phyloP scores from a whole-genome alignment of 2,329 filamentous ascomycete genomes.

The Coniella vitis region DNA sequence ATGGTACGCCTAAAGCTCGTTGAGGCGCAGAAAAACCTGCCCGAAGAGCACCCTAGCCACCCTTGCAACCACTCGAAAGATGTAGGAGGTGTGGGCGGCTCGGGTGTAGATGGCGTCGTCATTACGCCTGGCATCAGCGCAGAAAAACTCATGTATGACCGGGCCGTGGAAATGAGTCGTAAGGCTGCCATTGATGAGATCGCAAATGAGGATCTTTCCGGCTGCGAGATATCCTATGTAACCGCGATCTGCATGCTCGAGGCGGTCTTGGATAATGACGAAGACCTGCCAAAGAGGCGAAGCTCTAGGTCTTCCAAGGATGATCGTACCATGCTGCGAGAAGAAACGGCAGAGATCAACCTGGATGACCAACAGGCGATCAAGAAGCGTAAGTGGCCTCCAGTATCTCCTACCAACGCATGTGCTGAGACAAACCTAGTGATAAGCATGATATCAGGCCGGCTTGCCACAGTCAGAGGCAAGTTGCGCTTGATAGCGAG shows the following conservation, averaged over 20 bases:
- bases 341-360: slow-evolving; percentile 46
- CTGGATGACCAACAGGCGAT: slow-evolving; percentile 67
- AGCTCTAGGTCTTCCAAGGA: slow-evolving; percentile 34
- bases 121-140: slow-evolving; percentile 86
- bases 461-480: slow-evolving; percentile 50
- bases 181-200: slow-evolving; percentile 93
- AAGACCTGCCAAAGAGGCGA: slow-evolving; percentile 39
- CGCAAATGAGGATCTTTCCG: slow-evolving; percentile 77
- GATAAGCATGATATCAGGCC: slow-evolving; percentile 55
- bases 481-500: slow-evolving; percentile 57
- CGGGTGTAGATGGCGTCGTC: slow-evolving; percentile 69
- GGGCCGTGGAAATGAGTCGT: slow-evolving; percentile 93
- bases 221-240: slow-evolving; percentile 87
- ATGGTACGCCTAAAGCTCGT: slow-evolving; percentile 83
- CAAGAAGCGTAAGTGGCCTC: slow-evolving; percentile 55
- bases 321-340: slow-evolving; percentile 35
- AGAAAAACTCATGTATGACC: slow-evolving; percentile 97
- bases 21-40: slow-evolving; percentile 77
- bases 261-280: slow-evolving; percentile 83
- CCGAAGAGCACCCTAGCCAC: slow-evolving; percentile 78
- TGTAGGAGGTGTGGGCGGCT: slow-evolving; percentile 49
- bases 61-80: slow-evolving; percentile 67
- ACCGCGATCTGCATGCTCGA: slow-evolving; percentile 94
- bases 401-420: not conserved
- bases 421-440: slow-evolving; percentile 35